Evolutionary conservation across 768 basidiomycete species (phyloP), one percentile per base, ranked within the genome.

Genomic region (Arthromyces matolae): DNA sequence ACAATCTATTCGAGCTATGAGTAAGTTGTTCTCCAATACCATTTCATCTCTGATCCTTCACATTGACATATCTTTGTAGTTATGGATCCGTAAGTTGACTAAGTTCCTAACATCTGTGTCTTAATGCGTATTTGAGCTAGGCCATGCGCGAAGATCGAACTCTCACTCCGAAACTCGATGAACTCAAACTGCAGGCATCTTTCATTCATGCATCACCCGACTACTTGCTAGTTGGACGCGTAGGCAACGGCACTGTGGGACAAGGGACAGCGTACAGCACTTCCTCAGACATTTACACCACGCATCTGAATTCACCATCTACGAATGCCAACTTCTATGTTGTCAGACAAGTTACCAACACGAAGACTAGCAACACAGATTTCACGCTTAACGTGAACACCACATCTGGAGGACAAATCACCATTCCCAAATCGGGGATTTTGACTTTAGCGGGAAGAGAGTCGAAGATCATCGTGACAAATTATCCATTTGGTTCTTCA

Each of bases 161-260:
- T 20, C 58, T 82, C 8, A 75, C 73, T 0, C 62, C 71, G 7
- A 87, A 87, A 61, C 77, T 78, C 54, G 66, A 74, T 34, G 85
- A 87, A 48, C 68, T 87, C 31, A 87, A 86, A 59, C 72, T 77
- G 19, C 75, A 87, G 54, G 75, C 71, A 5, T 71, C 83, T 23
- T 87, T 87, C 68, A 66, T 87, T 10, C 78, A 84, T 32, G 79
- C 80, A 27, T 80, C 81, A 4, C 77, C 78, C 0, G 79, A 80
- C 45, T 83, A 86, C 58, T 71, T 77, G 52, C 77, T 83, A 60
- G 86, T 84, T 3, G 76, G 83, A 42, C 70, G 78, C 58, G 69
- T 84, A 14, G 81, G 81, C 2, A 73, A 81, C 49, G 77, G 75
- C 16, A 72, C 68, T 35, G 66, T 68, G 12, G 75, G 73, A 10